Evolutionary conservation across 2,329 filamentous ascomycete genomes (phyloP), one percentile per base, ranked within the genome.

Genomic region (Dryadomyces quercus-mongolicae): DNA sequence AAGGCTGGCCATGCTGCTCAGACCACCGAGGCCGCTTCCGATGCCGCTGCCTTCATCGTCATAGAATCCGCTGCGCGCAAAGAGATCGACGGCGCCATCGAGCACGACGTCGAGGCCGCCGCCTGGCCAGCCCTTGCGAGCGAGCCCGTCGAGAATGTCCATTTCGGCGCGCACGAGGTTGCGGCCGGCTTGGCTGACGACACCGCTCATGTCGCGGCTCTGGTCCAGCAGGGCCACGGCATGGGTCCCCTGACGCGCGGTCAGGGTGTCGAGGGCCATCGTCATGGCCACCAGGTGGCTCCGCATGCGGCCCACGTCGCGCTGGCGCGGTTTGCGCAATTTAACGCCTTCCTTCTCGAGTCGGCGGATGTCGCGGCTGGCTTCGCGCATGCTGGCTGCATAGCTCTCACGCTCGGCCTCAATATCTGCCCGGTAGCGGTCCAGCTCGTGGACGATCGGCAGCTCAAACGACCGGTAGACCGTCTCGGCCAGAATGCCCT

Each of bases 391-490:
- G 45, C 74, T 74, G 51, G 73, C 71, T 60, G 75, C 73, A 65
- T 85, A 85, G 12, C 70, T 69, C 53, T 79, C 75, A 62, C 84
- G 78, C 62, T 85, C 82, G 60, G 85, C 82, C 56, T 82, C 80
- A 56, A 85, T 78, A 60, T 78, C 75, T 52, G 72, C 72, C 53
- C 75, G 74, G 81, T 82, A 86, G 58, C 75, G 76, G 65, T 86
- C 82, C 34, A 85, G 71, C 67, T 85, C 82, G 67, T 85, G 81
- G n/a, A 85, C 72, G 21, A 86, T 70, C 4, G 82, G 82, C 42
- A 85, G 81, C 66, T 86, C 82, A 64, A 86, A 85, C 56, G 74
- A 75, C 54, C 82, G 74, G 66, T 86, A 85, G 9, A 86, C 80
- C 0, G 81, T 85, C 67, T 86, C 82, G 59, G 75, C 80, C 3